Conservation (phyloP, 345 rosid genomes). For the Gossypium arboreum region DNA sequence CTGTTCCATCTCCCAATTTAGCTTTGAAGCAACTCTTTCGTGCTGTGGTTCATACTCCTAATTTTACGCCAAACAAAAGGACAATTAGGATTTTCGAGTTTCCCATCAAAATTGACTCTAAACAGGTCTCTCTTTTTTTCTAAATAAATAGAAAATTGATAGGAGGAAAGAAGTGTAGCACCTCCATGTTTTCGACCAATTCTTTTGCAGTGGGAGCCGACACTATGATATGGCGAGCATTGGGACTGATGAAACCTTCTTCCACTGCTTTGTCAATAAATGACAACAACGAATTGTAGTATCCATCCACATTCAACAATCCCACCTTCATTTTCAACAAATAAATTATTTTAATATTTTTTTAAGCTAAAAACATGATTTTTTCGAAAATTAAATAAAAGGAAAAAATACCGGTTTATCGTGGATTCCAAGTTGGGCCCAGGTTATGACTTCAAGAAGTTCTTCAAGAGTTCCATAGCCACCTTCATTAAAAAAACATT, state of each 20-base stretch:
- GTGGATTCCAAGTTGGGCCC: conserved; percentile 88
- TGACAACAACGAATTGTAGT: conserved; percentile 64
- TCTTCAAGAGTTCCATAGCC: conserved; percentile 90
- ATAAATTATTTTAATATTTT: background rate
- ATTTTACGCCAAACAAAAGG: background rate
- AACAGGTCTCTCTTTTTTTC: background rate
- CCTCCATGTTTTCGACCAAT: conserved; percentile 70
- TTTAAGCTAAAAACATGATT: background rate
- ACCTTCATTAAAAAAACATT: conserved; percentile 31
- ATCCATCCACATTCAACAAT: conserved; percentile 73
- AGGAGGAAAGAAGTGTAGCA: background rate
- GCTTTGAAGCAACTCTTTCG: conserved; percentile 70
- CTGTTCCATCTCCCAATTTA: conserved; percentile 72
- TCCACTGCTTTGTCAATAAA: conserved; percentile 77
- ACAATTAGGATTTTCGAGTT: background rate
- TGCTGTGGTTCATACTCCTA: conserved; percentile 78
- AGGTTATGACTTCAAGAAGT: conserved; percentile 71
- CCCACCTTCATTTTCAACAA: conserved; percentile 49
- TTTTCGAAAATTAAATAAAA: background rate
- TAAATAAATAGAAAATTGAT: background rate
- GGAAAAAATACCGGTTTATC: conserved; percentile 59
- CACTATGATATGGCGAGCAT: conserved; percentile 72
- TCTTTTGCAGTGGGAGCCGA: conserved; percentile 65
- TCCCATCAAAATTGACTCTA: background rate
- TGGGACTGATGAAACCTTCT: conserved; percentile 70